Evolutionary conservation across 441 rosid species (phyloP), one percentile per base, ranked within the genome.

Genomic region (Metrosideros polymorpha): DNA sequence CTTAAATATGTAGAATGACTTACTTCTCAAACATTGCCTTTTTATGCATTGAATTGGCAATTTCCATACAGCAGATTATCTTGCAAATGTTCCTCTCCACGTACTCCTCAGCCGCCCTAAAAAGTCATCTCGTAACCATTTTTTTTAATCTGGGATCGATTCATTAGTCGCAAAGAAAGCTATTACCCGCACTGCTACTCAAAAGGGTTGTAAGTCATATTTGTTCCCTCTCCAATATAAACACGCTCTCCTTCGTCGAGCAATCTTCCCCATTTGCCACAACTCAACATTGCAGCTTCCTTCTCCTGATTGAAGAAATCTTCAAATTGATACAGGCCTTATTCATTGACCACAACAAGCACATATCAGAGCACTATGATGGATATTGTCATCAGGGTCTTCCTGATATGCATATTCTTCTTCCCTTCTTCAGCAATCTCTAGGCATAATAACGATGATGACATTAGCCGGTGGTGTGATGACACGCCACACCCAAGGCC

Each of bases 401-500:
- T 39, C n/a, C 79, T 71, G 79, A 39, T 71, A 39, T 71, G 79
- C 79, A 39, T 13, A 39, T 42, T 39, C 17, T 71, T 39, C 47
- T 71, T 71, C 79, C 47, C 47, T 71, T 35, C 77, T 35, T 24
- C 47, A 39, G 79, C 79, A 71, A 1, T 22, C 79, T 39, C 47
- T 42, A 35, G 79, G 45, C 22, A 39, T 6, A 6, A 71, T 22
- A 39, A 5, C 43, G 18, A 83, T 25, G 56, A 57, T 22, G 85
- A 18, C n/a, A 86, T 61, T 19, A 35, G 61, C 35, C 43, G n/a
- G 51, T 86, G 88, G 88, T 86, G 88, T 42, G 51, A 45, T 42
- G 32, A 19, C 42, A 86, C 85, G 12, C 88, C 88, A 1, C 88
- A 86, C 71, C 88, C 88, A 0, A 52, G n/a, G n/a, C 61, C 85